phyloP scores from a whole-genome alignment of 202 grass and related monocot genomes.

The Zizania palustris region DNA sequence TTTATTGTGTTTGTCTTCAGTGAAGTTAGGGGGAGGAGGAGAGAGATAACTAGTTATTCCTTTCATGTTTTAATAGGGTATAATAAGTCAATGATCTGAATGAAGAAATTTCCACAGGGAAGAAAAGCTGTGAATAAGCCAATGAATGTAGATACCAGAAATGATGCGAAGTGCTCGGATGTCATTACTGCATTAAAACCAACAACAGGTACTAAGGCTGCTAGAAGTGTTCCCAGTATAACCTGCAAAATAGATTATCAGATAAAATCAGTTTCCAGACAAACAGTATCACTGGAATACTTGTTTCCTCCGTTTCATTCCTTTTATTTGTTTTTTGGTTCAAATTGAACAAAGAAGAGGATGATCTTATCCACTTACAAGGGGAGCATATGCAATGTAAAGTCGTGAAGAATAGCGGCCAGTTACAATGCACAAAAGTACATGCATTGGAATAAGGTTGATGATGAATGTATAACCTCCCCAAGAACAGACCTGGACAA shows the following conservation, averaged over 20 bases:
- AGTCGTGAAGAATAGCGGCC: slow-evolving; percentile 94
- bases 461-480: slow-evolving; percentile 99
- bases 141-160: slow-evolving; percentile 66
- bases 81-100: neutral
- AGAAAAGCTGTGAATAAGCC: slow-evolving; percentile 28
- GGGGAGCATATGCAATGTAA: slow-evolving; percentile 98
- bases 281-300: neutral
- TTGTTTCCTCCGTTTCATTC: neutral
- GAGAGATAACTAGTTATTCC: neutral
- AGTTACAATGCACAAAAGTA: slow-evolving; percentile 95
- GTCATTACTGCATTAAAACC: slow-evolving; percentile 99
- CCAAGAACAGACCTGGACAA: slow-evolving; percentile 96
- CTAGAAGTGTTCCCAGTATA: slow-evolving; percentile 93
- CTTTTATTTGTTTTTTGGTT: neutral
- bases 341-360: slow-evolving; percentile 3
- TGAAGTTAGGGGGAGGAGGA: neutral
- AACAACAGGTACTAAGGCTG: slow-evolving; percentile 96
- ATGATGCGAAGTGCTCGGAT: slow-evolving; percentile 98
- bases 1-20: neutral
- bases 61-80: neutral
- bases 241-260: slow-evolving; percentile 57
- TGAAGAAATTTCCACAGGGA: slow-evolving; percentile 27
- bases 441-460: slow-evolving; percentile 99
- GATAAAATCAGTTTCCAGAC: neutral
- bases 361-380: slow-evolving; percentile 73